Conservation (phyloP, 2,329 filamentous ascomycete species). For the Byssochlamys sp. region DNA sequence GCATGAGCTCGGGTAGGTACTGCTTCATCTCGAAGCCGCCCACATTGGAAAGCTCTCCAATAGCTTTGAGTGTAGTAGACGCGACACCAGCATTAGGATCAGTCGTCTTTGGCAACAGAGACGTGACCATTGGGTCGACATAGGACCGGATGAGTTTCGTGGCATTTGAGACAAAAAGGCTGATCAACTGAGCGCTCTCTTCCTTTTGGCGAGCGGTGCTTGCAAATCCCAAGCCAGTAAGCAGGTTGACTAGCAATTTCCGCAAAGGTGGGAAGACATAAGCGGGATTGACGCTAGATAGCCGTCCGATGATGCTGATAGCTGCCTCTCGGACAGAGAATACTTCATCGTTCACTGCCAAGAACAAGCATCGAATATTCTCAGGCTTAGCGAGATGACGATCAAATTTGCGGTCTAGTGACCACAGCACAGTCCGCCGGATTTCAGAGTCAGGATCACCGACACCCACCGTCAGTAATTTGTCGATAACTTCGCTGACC, state of each 20-base stretch:
- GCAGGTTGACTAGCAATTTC: constrained; percentile 88
- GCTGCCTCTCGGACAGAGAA: constrained; percentile 89
- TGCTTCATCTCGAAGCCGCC: constrained; percentile 87
- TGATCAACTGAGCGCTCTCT: constrained; percentile 87
- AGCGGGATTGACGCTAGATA: constrained; percentile 84
- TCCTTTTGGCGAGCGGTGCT: constrained; percentile 91
- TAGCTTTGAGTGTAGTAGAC: constrained; percentile 86
- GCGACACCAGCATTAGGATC: constrained; percentile 81
- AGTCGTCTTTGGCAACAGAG: constrained; percentile 83
- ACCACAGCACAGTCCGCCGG: constrained; percentile 74
- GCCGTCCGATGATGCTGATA: constrained; percentile 87
- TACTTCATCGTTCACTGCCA: constrained; percentile 88
- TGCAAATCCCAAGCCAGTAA: constrained; percentile 92
- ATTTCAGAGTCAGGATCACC: constrained; percentile 86
- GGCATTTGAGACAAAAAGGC: constrained; percentile 83
- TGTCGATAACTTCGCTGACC: constrained; percentile 95
- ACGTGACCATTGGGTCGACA: constrained; percentile 89
- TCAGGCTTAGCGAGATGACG: constrained; percentile 94
- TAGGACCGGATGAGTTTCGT: constrained; percentile 91
- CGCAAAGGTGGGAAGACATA: constrained; percentile 94
- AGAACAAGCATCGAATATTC: constrained; percentile 89
- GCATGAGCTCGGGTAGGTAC: constrained; percentile 88
- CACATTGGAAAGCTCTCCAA: constrained; percentile 87
- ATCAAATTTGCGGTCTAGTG: constrained; percentile 87
- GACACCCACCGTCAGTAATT: constrained; percentile 85